Evolutionary conservation across 768 basidiomycete species (phyloP), one percentile per base, ranked within the genome.

Genomic region (Coprinopsis marcescibilis): DNA sequence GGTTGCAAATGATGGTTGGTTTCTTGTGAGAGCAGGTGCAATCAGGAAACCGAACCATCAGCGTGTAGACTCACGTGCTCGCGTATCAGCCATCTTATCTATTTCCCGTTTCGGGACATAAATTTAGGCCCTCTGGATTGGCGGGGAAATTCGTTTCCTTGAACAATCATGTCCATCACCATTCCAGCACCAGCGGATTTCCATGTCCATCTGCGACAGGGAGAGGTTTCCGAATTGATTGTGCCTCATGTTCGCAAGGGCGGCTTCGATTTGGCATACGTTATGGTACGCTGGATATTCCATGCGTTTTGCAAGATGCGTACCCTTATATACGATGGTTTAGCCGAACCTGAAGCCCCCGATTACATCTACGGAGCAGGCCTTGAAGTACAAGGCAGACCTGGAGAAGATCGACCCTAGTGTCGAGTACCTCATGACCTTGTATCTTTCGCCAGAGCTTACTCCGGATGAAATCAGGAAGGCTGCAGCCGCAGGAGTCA

Each of bases 181-280:
- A 62, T 85, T 32, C 52, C 66, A 12, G 79, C 86, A 1, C 89
- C 91, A 13, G 85, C 89, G 25, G 91, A 93, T 70, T 95, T 96
- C 60, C 96, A 99, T 70, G 94, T 97, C 55, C 95, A 99, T 64
- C 81, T 99, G 23, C 81, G 96, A 33, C 91, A 98, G 62, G 92
- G 89, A 23, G 66, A 78, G 25, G 68, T 99, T 53, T 83, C 85
- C 20, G 68, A 78, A 45, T 77, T 98, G 12, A 92, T 98, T 29
- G 83, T 84, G 4, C 90, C 92, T 13, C 92, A 97, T 70, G 88
- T 99, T 43, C 75, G 80, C 26, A 69, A 81, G 61, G 96, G 96
- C 35, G 96, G 96, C 1, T 93, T 98, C 57, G 68, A 75, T 48
- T 75, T 95, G 46, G 95, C 88, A 54, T 99, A 96, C 70, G 91